Evolutionary conservation across 441 rosid genomes (phyloP).

Genomic region (Jatropha podagrica): DNA sequence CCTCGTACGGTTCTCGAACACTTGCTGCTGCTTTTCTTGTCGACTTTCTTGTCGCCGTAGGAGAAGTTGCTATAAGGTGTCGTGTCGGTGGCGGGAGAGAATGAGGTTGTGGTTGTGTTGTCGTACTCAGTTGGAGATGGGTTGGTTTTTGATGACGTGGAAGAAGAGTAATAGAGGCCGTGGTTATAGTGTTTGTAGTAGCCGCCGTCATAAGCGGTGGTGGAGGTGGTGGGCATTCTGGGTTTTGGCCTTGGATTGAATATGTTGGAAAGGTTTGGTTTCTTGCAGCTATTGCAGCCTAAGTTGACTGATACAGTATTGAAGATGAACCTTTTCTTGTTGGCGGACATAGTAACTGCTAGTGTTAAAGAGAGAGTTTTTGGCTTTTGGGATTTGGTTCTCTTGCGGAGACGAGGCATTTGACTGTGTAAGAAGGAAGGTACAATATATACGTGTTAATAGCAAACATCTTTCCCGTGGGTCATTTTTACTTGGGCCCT

Average conservation of each 20-base stretch:
- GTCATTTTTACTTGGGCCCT: conserved; percentile 1
- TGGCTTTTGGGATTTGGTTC: too few relatives aligned
- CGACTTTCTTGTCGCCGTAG: too few relatives aligned
- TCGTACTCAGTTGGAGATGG: conserved; percentile 14
- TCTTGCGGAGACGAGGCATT: not conserved
- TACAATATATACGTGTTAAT: not conserved
- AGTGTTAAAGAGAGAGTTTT: too few relatives aligned
- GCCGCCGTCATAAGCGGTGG: not conserved
- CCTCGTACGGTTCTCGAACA: conserved; percentile 36
- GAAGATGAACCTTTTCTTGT: conserved; percentile 47
- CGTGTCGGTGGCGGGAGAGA: conserved; percentile 39
- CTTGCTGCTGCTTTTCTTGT: not conserved
- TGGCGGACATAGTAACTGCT: conserved; percentile 22
- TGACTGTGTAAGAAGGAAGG: not conserved
- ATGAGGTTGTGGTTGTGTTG: conserved; percentile 34
- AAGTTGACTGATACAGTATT: conserved; percentile 60
- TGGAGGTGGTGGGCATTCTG: conserved; percentile 26
- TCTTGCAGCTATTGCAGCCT: conserved; percentile 69
- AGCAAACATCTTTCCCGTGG: not conserved
- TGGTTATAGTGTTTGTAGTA: conserved; percentile 19
- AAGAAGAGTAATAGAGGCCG: conserved; percentile 9
- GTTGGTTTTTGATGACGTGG: conserved; percentile 37
- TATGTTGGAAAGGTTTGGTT: conserved; percentile 45
- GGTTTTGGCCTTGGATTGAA: conserved; percentile 42
- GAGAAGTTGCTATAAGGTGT: conserved; percentile 11